Evolutionary conservation across 2,329 filamentous ascomycete species (phyloP), one percentile per base, ranked within the genome.

Genomic region (Fusarium transvaalense): DNA sequence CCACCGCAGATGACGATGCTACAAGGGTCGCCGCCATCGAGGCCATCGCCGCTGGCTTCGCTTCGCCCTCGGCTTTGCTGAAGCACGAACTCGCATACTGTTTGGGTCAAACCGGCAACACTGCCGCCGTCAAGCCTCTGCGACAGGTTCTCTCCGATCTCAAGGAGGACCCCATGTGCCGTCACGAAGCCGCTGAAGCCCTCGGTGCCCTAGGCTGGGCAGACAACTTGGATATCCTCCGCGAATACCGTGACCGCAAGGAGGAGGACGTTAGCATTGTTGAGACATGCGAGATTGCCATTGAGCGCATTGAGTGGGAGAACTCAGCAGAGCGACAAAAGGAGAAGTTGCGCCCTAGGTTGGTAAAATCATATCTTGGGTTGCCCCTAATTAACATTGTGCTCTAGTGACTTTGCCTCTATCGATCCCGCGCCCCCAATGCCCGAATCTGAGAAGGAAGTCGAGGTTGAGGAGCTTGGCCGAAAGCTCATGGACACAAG

Each of bases 71-170:
- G 6, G 95, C 93, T 5, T 86, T 98, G 10, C 84, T 98, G 46
- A 98, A 98, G 83, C 96, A 99, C 80, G 96, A 99, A 79, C 86
- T 99, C 48, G 96, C 96, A 27, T 99, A 99, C 82, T 99, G 96
- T 77, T 87, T 99, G 4, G 96, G 96, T 10, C 96, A 99, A 82
- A 95, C 92, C 2, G 89, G 89, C 60, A 93, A 97, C 76, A 80
- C 85, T 51, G 89, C 89, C 45, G 92, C 94, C 1, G 87, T 94
- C 12, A 86, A 90, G 12, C 91, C 89, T 66, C 84, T 99, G 71
- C 87, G 90, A 60, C 81, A 84, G 14, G 93, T 97, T 15, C 84
- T 98, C 59, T 86, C 91, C 70, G 88, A 98, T 79, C 82, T 89
- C 67, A 77, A 88, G n/a, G 93, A 98, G 80, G 94, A 98, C 82